These are phyloP conservation scores for Gautieria morchelliformis DNA, from an alignment of 768 basidiomycete species.

Conservation along the genomic window DNA sequence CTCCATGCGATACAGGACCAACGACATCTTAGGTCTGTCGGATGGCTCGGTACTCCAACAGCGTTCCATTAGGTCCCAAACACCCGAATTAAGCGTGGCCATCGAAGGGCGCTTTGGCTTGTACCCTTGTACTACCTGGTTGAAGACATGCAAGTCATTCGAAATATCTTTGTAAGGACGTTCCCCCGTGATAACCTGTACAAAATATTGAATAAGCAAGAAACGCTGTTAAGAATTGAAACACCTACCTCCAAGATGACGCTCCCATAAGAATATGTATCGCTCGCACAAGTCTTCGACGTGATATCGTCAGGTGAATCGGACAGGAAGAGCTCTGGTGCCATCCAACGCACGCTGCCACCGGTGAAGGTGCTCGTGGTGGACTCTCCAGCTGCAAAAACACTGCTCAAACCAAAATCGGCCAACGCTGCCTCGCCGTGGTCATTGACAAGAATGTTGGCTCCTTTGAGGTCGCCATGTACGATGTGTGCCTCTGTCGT, in stretches of 20 bases:
- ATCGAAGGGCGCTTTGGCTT: not conserved
- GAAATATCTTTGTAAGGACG: conserved; percentile 1
- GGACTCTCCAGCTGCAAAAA: not conserved
- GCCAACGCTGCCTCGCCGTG: conserved; percentile 6
- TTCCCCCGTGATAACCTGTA: conserved; percentile 2
- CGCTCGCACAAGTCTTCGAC: not conserved
- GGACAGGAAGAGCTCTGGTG: not conserved
- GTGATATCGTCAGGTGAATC: not conserved
- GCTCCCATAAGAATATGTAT: conserved; percentile 6
- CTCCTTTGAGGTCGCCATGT: conserved; percentile 9
- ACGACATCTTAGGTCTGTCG: conserved; percentile 3
- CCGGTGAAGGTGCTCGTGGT: not conserved
- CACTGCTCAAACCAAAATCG: conserved; percentile 2
- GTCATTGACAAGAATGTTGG: conserved; percentile 7
- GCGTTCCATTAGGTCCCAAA: conserved; percentile 8
- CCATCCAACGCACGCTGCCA: conserved; percentile 6
- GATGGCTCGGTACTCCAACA: conserved; percentile 1
- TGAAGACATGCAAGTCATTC: conserved; percentile 5
- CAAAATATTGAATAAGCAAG: not conserved
- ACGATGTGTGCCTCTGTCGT: conserved; percentile 6
- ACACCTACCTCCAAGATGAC: conserved; percentile 6
- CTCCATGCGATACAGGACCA: conserved; percentile 1
- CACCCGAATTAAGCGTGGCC: not conserved
- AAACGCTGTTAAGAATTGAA: not conserved
- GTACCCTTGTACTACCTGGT: not conserved